phyloP scores from a whole-genome alignment of 495 filamentous ascomycete genomes.

The Neurospora sp. region DNA sequence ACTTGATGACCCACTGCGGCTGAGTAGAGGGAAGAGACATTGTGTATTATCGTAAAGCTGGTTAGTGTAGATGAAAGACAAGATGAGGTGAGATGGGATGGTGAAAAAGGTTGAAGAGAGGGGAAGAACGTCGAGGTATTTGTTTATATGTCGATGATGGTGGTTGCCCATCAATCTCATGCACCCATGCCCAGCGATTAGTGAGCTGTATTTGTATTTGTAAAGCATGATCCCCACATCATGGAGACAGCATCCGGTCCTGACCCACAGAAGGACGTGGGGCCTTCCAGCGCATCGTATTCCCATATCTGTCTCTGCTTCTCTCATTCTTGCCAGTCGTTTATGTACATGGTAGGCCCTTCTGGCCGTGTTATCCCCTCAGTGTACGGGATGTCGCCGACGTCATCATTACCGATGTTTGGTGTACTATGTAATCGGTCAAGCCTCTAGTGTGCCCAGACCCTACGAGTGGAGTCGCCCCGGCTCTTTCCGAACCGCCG shows the following conservation, averaged over 20 bases:
- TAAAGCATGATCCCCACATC: not conserved
- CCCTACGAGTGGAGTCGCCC: not conserved
- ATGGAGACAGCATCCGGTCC: not conserved
- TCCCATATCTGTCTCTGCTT: not conserved
- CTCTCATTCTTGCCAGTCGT: not conserved
- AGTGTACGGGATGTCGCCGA: not conserved
- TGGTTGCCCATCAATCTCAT: not conserved
- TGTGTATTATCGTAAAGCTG: not conserved
- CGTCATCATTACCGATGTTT: not conserved
- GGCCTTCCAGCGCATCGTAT: not conserved
- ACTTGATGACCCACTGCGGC: slow-evolving; percentile 56
- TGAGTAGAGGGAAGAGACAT: slow-evolving; percentile 35
- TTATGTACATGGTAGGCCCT: not conserved
- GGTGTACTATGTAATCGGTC: not conserved
- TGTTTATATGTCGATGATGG: not conserved
- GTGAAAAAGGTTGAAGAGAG: not conserved
- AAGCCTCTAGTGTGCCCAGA: not conserved
- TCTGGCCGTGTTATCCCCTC: not conserved
- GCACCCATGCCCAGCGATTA: not conserved
- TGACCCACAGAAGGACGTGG: not conserved
- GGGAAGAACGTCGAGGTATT: not conserved
- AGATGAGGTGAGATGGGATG: slow-evolving; percentile 1
- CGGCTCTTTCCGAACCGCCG: not conserved
- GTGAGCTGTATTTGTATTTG: not conserved
- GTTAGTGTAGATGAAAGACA: not conserved